A percentile compares a stretch with the other conserved stretches of the same genome.
Conservation (phyloP, 768 basidiomycete genomes). For the Boletales sp. region DNA sequence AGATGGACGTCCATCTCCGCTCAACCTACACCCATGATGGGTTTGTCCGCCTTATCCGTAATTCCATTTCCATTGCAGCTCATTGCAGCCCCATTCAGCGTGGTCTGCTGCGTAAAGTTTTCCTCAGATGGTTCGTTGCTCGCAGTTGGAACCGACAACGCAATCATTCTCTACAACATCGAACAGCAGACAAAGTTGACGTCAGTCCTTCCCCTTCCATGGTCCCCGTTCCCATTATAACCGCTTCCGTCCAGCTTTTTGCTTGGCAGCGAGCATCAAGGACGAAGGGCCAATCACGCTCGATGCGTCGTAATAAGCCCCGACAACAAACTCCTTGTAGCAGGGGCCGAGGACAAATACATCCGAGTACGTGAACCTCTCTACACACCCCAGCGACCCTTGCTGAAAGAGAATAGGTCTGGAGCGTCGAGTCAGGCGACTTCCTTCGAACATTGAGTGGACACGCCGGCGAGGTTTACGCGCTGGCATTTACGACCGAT, state of each 20-base stretch:
- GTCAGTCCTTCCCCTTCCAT: conserved; percentile 13
- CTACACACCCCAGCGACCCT: background rate
- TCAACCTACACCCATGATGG: conserved; percentile 82
- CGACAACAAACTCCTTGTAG: conserved; percentile 27
- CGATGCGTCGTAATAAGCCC: conserved; percentile 33
- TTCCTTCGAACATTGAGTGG: conserved; percentile 30
- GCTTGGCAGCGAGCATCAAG: conserved; percentile 23
- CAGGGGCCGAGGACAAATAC: conserved; percentile 34
- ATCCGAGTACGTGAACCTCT: conserved; percentile 25
- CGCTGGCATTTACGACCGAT: conserved; percentile 32
- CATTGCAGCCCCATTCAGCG: conserved; percentile 17
- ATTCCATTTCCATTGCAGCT: conserved; percentile 7
- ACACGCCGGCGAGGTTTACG: conserved; percentile 35
- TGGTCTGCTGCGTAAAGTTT: conserved; percentile 31
- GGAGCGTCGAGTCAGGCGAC: conserved; percentile 22
- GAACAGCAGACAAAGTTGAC: conserved; percentile 24
- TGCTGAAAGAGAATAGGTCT: conserved; percentile 21
- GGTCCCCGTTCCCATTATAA: background rate
- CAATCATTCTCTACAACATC: conserved; percentile 27
- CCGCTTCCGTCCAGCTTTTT: conserved; percentile 17
- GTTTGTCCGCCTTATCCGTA: conserved; percentile 40
- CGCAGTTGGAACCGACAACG: conserved; percentile 32
- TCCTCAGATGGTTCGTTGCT: conserved; percentile 30
- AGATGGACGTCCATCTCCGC: conserved; percentile 52
- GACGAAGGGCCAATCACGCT: conserved; percentile 24